phyloP scores from a whole-genome alignment of 1,139 yeast genomes.

The Candida sojae region DNA sequence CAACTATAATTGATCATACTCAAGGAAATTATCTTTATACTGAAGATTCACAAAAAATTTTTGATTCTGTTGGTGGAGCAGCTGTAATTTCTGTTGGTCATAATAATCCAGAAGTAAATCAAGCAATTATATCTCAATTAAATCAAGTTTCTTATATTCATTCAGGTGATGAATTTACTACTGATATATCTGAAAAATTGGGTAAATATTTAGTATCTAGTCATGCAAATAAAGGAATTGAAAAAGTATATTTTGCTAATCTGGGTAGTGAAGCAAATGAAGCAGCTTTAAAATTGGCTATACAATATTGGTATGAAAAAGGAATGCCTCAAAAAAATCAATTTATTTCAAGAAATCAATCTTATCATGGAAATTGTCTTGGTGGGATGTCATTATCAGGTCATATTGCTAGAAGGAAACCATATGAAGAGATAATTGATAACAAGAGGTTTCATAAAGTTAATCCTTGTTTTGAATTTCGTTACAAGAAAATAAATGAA shows the following conservation, averaged over 20 bases:
- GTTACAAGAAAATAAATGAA: constrained; percentile 15
- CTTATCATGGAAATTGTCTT: constrained; percentile 23
- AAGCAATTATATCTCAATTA: constrained; percentile 21
- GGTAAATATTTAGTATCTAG: constrained; percentile 10
- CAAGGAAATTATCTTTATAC: constrained; percentile 16
- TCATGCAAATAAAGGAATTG: constrained; percentile 9
- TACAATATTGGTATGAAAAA: constrained; percentile 19
- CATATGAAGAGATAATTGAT: constrained; percentile 16
- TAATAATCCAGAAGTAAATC: constrained; percentile 21
- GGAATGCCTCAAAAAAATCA: constrained; percentile 17
- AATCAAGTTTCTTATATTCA: constrained; percentile 14
- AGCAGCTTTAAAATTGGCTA: constrained; percentile 20
- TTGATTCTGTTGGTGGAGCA: constrained; percentile 33
- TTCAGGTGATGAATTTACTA: constrained; percentile 13
- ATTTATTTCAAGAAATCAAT: constrained; percentile 18
- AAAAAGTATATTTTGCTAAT: constrained; percentile 13
- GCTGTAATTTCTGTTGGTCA: constrained; percentile 31
- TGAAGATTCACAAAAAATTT: constrained; percentile 12
- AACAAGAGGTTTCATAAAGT: constrained; percentile 16
- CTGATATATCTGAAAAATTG: constrained; percentile 12
- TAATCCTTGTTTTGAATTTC: constrained; percentile 11
- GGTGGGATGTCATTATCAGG: constrained; percentile 20
- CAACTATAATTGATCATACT: background rate
- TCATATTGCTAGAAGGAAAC: constrained; percentile 15
- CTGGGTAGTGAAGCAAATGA: constrained; percentile 22